phyloP scores from a whole-genome alignment of 441 rosid genomes.

The Manihot esculenta region DNA sequence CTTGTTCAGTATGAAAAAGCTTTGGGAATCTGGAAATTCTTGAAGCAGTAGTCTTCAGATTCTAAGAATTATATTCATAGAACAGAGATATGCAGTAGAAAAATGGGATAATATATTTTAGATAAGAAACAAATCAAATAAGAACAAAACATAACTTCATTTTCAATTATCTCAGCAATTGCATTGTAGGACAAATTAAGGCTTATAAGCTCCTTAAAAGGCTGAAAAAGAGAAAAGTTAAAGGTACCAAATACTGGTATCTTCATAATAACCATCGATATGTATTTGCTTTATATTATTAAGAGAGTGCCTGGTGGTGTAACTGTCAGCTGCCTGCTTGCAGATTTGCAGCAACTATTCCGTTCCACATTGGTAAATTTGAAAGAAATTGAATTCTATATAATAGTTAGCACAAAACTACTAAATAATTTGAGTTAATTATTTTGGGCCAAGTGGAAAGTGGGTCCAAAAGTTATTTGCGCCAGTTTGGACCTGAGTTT shows the following conservation, averaged over 20 bases:
- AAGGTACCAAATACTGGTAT: conserved; percentile 8
- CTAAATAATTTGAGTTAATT: too few species aligned
- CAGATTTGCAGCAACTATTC: too few species aligned
- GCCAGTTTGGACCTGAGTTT: too few species aligned
- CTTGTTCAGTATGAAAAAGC: conserved; percentile 1
- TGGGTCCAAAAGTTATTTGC: too few species aligned
- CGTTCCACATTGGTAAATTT: too few species aligned
- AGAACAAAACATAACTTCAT: not conserved
- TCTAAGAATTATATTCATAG: not conserved
- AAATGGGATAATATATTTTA: not conserved
- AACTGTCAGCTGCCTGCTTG: too few species aligned
- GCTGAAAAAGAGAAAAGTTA: not conserved
- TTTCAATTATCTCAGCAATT: not conserved
- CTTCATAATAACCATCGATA: conserved; percentile 12
- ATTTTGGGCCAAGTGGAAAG: too few species aligned
- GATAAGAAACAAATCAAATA: not conserved
- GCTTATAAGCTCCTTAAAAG: conserved; percentile 6
- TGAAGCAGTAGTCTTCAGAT: not conserved
- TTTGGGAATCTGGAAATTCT: not conserved
- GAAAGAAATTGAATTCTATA: too few species aligned
- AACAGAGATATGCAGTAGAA: not conserved
- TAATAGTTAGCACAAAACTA: too few species aligned
- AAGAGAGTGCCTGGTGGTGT: not conserved
- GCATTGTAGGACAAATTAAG: conserved; percentile 17
- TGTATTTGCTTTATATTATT: not conserved